These are phyloP conservation scores for Lecanoromycetidae sp. DNA, from an alignment of 2,329 filamentous ascomycete species.

Conservation along the genomic window DNA sequence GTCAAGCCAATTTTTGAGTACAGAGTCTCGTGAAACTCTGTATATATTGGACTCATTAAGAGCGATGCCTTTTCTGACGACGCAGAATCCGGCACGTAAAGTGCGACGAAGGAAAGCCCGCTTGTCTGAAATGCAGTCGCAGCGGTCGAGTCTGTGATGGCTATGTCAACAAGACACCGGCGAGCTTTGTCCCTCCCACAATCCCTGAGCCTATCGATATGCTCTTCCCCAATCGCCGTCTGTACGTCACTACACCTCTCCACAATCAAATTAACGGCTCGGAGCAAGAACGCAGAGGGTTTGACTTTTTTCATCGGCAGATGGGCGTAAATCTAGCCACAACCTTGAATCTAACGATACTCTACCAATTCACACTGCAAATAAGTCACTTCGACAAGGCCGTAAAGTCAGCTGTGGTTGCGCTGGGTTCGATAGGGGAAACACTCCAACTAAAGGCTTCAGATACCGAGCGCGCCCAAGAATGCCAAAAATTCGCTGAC, in stretches of 20 bases:
- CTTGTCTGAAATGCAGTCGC: conserved; percentile 16
- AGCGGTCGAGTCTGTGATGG: conserved; percentile 19
- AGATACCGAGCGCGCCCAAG: conserved; percentile 9
- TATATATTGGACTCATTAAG: too few relatives aligned
- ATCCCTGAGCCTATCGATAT: neutral
- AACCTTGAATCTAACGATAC: conserved; percentile 9
- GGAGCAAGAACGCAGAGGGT: conserved; percentile 18
- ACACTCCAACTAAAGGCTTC: conserved; percentile 14
- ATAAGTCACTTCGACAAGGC: conserved; percentile 19
- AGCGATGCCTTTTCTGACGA: too few relatives aligned
- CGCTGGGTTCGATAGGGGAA: conserved; percentile 20
- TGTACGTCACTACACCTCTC: neutral
- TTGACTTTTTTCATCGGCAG: conserved; percentile 19
- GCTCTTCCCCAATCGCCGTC: neutral
- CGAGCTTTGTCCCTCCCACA: neutral
- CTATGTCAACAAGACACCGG: conserved; percentile 13
- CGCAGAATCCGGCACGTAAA: conserved; percentile 17
- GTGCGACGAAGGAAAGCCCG: conserved; percentile 18
- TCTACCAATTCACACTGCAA: conserved; percentile 20
- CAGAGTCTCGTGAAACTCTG: neutral
- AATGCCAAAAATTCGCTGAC: conserved; percentile 20
- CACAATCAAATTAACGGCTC: neutral
- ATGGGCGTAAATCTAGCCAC: conserved; percentile 16
- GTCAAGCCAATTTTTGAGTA: neutral
- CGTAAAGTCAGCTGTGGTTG: conserved; percentile 21